Evolutionary conservation across 2,329 filamentous ascomycete genomes (phyloP).

Genomic region (Emmonsiellopsis sp.): DNA sequence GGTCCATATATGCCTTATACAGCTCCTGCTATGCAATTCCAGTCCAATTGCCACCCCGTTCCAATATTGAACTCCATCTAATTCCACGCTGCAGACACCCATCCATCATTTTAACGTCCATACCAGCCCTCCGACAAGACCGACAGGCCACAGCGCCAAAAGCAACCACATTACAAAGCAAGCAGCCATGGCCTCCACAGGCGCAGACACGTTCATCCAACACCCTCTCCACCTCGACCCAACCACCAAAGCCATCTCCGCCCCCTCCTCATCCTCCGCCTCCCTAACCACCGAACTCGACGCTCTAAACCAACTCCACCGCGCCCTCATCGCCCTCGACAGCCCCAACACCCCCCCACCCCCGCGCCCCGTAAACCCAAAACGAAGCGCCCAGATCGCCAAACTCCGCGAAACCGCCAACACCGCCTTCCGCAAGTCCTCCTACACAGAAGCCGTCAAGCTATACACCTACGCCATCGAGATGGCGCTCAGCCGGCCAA

Average conservation of each 20-base stretch:
- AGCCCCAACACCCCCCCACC: constrained; percentile 66
- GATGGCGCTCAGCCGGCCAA: constrained; percentile 73
- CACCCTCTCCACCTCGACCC: constrained; percentile 76
- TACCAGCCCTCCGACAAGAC: constrained; percentile 4
- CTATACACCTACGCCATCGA: constrained; percentile 80
- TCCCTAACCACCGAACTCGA: constrained; percentile 47
- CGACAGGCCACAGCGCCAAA: neutral
- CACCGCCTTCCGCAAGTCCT: constrained; percentile 67
- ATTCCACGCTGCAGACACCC: too few species aligned
- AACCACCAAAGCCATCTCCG: constrained; percentile 64
- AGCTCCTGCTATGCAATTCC: too few species aligned
- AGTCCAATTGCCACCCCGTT: too few species aligned
- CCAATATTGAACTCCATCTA: too few species aligned
- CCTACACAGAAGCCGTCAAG: constrained; percentile 65
- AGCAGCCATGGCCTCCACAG: neutral
- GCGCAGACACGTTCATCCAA: constrained; percentile 53
- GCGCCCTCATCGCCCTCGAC: constrained; percentile 59
- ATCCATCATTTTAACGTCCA: too few species aligned
- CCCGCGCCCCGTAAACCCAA: constrained; percentile 84
- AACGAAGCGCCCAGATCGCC: constrained; percentile 75
- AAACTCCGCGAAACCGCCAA: constrained; percentile 90
- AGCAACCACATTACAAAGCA: neutral
- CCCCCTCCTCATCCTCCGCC: constrained; percentile 55
- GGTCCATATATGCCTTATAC: too few species aligned
- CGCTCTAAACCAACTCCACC: constrained; percentile 69